Conservation (phyloP, 257 asterid species). For the Pogostemon cablin region DNA sequence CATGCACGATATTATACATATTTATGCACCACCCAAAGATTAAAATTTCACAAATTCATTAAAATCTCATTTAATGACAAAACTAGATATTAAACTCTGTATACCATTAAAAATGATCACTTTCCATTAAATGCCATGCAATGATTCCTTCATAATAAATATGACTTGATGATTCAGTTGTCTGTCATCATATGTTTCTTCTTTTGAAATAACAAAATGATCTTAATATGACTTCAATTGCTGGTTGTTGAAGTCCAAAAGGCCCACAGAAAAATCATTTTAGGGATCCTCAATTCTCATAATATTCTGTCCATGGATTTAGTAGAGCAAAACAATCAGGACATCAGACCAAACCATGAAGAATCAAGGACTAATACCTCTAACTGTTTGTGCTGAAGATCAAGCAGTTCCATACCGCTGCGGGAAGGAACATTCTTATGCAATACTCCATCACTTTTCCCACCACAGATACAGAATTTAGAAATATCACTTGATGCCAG, state of each 20-base stretch:
- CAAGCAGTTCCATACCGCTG: conserved; percentile 51
- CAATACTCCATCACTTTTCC: conserved; percentile 38
- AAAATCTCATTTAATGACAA: conserved; percentile 7
- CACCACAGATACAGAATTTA: conserved; percentile 70
- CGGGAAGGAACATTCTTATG: conserved; percentile 36
- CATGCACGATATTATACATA: conserved; percentile 19
- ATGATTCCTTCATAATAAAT: not conserved
- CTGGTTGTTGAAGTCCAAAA: not conserved
- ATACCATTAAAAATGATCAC: not conserved
- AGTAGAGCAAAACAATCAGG: conserved; percentile 16
- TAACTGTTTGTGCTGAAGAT: conserved; percentile 62
- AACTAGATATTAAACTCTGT: not conserved
- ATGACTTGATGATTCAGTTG: not conserved
- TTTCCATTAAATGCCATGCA: conserved; percentile 15
- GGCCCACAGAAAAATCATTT: not conserved
- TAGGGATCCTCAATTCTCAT: conserved; percentile 3
- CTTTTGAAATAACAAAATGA: not conserved
- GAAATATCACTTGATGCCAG: conserved; percentile 62
- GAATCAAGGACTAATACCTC: conserved; percentile 51
- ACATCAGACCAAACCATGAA: conserved; percentile 7
- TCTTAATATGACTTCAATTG: conserved; percentile 3
- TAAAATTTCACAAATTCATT: conserved; percentile 20
- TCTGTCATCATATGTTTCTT: conserved; percentile 14
- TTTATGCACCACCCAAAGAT: not conserved
- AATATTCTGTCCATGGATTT: not conserved